Base-by-base conservation (phyloP, 441 rosid genomes). In the Bruguiera hainesii region DNA sequence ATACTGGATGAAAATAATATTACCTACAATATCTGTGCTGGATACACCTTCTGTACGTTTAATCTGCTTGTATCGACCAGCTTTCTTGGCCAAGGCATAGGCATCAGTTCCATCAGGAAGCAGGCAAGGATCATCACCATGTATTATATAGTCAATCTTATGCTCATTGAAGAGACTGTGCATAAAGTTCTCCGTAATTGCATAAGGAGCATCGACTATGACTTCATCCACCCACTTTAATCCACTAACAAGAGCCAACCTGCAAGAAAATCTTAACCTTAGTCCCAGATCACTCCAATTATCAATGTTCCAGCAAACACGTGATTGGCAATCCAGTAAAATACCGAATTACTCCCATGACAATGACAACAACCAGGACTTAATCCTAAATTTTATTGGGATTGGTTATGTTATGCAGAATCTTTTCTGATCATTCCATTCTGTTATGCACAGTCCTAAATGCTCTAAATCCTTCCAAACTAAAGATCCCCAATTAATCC, bases 21-120 rank as follows among this genome's bases (percentile, higher is more conserved):
- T 87, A 94, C 98, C 98, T 82, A 94, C 92, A 87, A 94, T 94
- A 84, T 94, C 99, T 6, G 99, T 94, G 85, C 99, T 94, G 65
- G 99, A 94, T 77, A 91, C 99, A 3, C 99, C 98, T 86, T 94
- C 98, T 0, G 98, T 94, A 48, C 98, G 96, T 75, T 94, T 94
- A 57, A 94, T 94, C 84, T 94, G 98, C 89, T 91, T 91, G 85
- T 91, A 94, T 52, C 94, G 91, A 53, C 97, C 94, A 61, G 84
- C 98, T 69, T 81, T 85, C 85, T 91, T 94, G 59, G 98, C 98
- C 69, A 76, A 75, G 56, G 90, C 96, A 80, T 94, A 94, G 75
- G 98, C 98, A 83, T 94, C 98, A 59, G 93, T 79, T 63, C 98
- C 98, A 87, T 94, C 97, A 5, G 98, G 96, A 72, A 94, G 98